Evolutionary conservation across 73 alveolate genomes (phyloP).

Genomic region (Paramecium caudatum): DNA sequence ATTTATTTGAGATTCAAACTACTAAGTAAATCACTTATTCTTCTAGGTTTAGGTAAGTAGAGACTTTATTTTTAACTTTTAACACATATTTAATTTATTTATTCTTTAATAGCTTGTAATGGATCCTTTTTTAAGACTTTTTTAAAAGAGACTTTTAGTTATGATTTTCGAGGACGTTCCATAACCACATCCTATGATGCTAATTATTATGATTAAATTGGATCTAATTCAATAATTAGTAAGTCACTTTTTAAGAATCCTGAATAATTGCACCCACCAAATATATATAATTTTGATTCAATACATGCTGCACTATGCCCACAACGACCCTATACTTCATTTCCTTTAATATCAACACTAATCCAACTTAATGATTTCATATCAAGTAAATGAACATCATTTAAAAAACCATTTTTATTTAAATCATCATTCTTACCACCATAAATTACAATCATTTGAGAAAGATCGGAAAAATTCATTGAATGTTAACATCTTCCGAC

Average conservation of each 20-base stretch:
- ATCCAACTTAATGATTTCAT: constrained; percentile 21
- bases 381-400: constrained; percentile 50
- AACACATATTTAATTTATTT: constrained; percentile 34
- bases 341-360: constrained; percentile 57
- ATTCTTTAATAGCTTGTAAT: background rate
- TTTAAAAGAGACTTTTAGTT: constrained; percentile 12
- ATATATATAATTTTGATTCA: constrained; percentile 11
- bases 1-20: background rate
- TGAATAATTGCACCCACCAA: constrained; percentile 61
- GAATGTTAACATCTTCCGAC: constrained; percentile 64
- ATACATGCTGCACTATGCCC: constrained; percentile 63
- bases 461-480: constrained; percentile 16
- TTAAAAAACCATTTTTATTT: constrained; percentile 6
- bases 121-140: background rate
- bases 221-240: constrained; percentile 24
- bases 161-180: background rate
- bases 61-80: constrained; percentile 35
- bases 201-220: background rate
- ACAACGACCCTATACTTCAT: constrained; percentile 36
- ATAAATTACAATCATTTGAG: background rate
- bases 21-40: constrained; percentile 31
- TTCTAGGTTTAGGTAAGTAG: background rate
- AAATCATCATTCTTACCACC: constrained; percentile 65
- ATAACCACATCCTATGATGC: background rate
- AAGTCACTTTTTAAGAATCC: constrained; percentile 63